A percentile compares a stretch with the other conserved stretches of the same genome.
phyloP scores from a whole-genome alignment of 805 yeast species.

The Candida silvicultrix region DNA sequence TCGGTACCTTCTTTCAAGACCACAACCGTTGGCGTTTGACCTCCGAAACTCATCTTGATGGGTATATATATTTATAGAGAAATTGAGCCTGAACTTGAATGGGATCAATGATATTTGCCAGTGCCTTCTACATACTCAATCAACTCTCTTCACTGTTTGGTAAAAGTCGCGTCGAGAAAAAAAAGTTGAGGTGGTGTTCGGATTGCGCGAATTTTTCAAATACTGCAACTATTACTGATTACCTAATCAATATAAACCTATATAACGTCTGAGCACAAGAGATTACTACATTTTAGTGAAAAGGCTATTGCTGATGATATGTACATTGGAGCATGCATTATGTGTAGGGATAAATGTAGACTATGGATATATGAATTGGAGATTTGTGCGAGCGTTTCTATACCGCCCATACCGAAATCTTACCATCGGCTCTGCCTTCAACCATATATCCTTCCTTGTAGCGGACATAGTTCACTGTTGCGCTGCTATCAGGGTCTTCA shows the following conservation, averaged over 20 bases:
- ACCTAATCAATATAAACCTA: too few relatives aligned
- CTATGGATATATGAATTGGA: too few relatives aligned
- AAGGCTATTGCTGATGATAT: background rate
- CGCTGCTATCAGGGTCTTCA: constrained; percentile 21
- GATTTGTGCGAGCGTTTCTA: too few relatives aligned
- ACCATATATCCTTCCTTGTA: constrained; percentile 61
- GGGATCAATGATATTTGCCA: too few relatives aligned
- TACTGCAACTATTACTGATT: too few relatives aligned
- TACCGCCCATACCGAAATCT: constrained; percentile 61
- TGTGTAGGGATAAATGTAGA: too few relatives aligned
- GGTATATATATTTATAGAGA: too few relatives aligned
- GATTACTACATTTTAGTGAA: background rate
- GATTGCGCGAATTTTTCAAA: background rate
- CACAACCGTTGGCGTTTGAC: constrained; percentile 96
- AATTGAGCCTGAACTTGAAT: too few relatives aligned
- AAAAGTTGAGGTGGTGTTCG: background rate
- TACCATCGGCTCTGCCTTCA: constrained; percentile 58
- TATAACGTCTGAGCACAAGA: too few relatives aligned
- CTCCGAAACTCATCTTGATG: constrained; percentile 69
- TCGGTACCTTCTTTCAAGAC: constrained; percentile 98
- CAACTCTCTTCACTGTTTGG: background rate
- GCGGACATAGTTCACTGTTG: constrained; percentile 34
- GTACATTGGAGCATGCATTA: background rate
- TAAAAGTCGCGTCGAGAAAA: background rate
- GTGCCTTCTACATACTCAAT: too few relatives aligned